phyloP scores from a whole-genome alignment of 208 protist species.

The Wallacemonas sp. region DNA sequence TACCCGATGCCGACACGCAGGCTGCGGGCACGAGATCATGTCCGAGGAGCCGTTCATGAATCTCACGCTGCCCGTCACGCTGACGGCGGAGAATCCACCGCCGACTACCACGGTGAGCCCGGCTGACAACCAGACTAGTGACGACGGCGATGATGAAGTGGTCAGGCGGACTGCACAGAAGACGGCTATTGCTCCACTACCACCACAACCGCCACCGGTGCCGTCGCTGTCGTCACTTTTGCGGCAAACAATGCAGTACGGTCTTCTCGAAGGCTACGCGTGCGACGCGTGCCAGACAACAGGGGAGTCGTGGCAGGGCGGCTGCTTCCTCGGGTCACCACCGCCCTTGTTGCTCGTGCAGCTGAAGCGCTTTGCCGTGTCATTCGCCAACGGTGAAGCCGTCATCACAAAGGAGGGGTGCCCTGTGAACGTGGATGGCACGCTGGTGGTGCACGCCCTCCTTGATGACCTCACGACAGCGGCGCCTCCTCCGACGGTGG shows the following conservation, averaged over 20 bases:
- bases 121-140: neutral
- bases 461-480: slow-evolving; percentile 9
- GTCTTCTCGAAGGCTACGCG: slow-evolving; percentile 51
- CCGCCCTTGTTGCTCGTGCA: slow-evolving; percentile 68
- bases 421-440: slow-evolving; percentile 25
- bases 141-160: neutral
- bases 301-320: slow-evolving; percentile 50
- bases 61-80: slow-evolving; percentile 33
- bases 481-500: no score
- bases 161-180: no score
- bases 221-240: slow-evolving; percentile 27
- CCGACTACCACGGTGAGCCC: neutral
- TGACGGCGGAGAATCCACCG: neutral
- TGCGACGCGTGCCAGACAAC: slow-evolving; percentile 62
- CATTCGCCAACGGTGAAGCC: slow-evolving; percentile 12
- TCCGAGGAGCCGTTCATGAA: slow-evolving; percentile 75
- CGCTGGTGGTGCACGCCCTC: slow-evolving; percentile 33
- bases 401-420: slow-evolving; percentile 39
- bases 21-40: slow-evolving; percentile 74
- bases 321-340: slow-evolving; percentile 53
- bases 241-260: slow-evolving; percentile 46
- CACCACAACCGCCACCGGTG: neutral
- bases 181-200: no score
- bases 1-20: slow-evolving; percentile 59
- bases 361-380: slow-evolving; percentile 70